Evolutionary conservation across 2,329 filamentous ascomycete genomes (phyloP).

Genomic region (Clarireedia homoeocarpa): DNA sequence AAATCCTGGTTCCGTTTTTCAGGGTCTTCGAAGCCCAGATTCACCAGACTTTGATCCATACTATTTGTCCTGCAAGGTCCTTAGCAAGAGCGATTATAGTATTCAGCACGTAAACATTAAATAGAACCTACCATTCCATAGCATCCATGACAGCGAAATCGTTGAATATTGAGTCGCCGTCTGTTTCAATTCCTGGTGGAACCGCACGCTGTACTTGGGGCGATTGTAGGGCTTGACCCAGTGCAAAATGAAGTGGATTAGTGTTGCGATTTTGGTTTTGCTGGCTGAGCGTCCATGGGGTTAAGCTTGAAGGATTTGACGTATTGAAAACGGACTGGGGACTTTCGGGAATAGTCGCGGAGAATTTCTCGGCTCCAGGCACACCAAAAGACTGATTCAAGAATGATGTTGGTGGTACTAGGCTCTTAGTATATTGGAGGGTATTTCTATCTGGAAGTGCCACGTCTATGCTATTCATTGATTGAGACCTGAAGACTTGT

Average conservation of each 20-base stretch:
- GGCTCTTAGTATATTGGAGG: slow-evolving; percentile 9
- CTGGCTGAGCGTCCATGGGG: not conserved
- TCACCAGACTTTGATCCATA: slow-evolving; percentile 28
- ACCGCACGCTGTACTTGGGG: slow-evolving; percentile 17
- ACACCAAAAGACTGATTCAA: slow-evolving; percentile 4
- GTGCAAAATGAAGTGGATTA: slow-evolving; percentile 1
- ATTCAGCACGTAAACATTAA: too few species aligned
- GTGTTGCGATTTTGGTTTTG: not conserved
- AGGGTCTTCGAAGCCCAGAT: slow-evolving; percentile 30
- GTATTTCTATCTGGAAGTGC: slow-evolving; percentile 2
- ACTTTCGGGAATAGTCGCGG: not conserved
- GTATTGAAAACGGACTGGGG: not conserved
- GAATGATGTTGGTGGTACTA: slow-evolving; percentile 4
- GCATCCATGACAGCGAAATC: slow-evolving; percentile 50
- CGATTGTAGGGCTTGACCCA: slow-evolving; percentile 10
- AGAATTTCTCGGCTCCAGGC: not conserved
- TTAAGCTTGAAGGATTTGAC: not conserved
- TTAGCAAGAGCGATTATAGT: slow-evolving; percentile 10
- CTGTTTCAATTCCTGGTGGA: slow-evolving; percentile 21
- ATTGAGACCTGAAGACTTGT: slow-evolving; percentile 14
- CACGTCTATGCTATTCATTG: slow-evolving; percentile 3
- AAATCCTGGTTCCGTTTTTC: slow-evolving; percentile 30
- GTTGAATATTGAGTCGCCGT: slow-evolving; percentile 45
- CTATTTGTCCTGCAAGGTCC: slow-evolving; percentile 22
- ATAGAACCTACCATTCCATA: slow-evolving; percentile 35